These are phyloP conservation scores for Starmera quercuum DNA, from an alignment of 805 yeast genomes.

Conservation along the genomic window DNA sequence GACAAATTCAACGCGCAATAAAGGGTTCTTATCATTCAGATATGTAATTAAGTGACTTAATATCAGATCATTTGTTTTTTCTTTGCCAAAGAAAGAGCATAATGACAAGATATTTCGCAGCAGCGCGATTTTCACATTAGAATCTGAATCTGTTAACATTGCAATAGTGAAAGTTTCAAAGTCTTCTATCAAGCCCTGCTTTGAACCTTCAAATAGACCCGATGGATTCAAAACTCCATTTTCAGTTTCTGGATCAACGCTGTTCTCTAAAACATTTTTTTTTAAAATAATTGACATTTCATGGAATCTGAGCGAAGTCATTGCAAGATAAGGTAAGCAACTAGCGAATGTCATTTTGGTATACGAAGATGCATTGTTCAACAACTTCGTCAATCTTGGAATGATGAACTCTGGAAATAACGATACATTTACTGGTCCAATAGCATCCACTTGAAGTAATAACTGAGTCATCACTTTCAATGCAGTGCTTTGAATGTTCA, in stretches of 20 bases:
- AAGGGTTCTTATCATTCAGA: constrained; percentile 68
- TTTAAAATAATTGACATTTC: constrained; percentile 50
- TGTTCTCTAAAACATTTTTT: constrained; percentile 22
- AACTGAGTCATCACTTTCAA: constrained; percentile 61
- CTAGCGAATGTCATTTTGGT: constrained; percentile 65
- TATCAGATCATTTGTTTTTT: constrained; percentile 80
- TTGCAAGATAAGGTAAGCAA: constrained; percentile 67
- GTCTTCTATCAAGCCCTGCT: constrained; percentile 37
- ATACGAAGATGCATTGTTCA: constrained; percentile 31
- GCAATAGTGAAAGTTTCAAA: constrained; percentile 61
- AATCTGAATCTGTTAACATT: constrained; percentile 61
- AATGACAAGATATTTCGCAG: constrained; percentile 66
- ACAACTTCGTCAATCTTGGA: constrained; percentile 52
- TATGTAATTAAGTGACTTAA: constrained; percentile 89
- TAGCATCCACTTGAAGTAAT: constrained; percentile 49
- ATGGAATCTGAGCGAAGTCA: constrained; percentile 53
- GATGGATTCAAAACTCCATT: constrained; percentile 24
- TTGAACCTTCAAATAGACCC: constrained; percentile 28
- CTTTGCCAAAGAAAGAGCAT: constrained; percentile 78
- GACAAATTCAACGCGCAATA: constrained; percentile 64
- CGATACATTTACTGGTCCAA: constrained; percentile 69
- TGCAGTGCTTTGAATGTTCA: constrained; percentile 61
- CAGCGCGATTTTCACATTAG: constrained; percentile 62
- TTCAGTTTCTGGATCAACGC: constrained; percentile 39
- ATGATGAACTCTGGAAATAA: constrained; percentile 77